phyloP scores from a whole-genome alignment of 495 filamentous ascomycete species.

The Neurospora sp. region DNA sequence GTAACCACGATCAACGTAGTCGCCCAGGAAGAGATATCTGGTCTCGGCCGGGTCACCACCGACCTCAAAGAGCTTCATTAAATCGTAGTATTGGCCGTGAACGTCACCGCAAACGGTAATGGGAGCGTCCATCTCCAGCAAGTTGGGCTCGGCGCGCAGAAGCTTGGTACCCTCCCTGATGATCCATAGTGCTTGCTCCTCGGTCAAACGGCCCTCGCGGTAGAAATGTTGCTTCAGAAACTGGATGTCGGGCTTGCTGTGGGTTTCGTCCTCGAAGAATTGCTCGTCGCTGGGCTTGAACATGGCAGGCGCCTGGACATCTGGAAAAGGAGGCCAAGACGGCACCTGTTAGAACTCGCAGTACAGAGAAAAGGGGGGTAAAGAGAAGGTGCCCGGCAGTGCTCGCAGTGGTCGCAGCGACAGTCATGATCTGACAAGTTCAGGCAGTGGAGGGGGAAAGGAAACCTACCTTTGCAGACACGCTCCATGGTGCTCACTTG shows the following conservation, averaged over 20 bases:
- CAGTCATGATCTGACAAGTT: slow-evolving; percentile 8
- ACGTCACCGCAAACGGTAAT: slow-evolving; percentile 99
- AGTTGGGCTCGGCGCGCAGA: slow-evolving; percentile 78
- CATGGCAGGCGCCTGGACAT: slow-evolving; percentile 94
- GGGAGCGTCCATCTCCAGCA: slow-evolving; percentile 98
- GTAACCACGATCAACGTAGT: slow-evolving; percentile 96
- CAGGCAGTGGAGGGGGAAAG: background rate
- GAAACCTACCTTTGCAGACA: slow-evolving; percentile 82
- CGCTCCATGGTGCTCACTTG: slow-evolving; percentile 92
- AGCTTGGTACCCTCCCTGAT: slow-evolving; percentile 76
- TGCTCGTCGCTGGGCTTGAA: slow-evolving; percentile 77
- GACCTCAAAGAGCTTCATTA: slow-evolving; percentile 99
- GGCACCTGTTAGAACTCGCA: slow-evolving; percentile 3
- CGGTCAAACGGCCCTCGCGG: slow-evolving; percentile 90
- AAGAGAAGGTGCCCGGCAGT: background rate
- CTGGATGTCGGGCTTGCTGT: slow-evolving; percentile 78
- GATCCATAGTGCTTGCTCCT: slow-evolving; percentile 95
- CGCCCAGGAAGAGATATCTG: slow-evolving; percentile 90
- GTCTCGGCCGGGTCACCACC: slow-evolving; percentile 95
- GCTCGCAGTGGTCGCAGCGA: background rate
- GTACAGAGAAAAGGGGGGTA: background rate
- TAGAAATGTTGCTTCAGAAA: slow-evolving; percentile 98
- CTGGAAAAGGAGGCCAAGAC: slow-evolving; percentile 33
- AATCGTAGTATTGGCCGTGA: slow-evolving; percentile 96
- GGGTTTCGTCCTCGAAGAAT: slow-evolving; percentile 64